Evolutionary conservation across 73 alveolate species (phyloP).

Genomic region (Breviolum minutum): DNA sequence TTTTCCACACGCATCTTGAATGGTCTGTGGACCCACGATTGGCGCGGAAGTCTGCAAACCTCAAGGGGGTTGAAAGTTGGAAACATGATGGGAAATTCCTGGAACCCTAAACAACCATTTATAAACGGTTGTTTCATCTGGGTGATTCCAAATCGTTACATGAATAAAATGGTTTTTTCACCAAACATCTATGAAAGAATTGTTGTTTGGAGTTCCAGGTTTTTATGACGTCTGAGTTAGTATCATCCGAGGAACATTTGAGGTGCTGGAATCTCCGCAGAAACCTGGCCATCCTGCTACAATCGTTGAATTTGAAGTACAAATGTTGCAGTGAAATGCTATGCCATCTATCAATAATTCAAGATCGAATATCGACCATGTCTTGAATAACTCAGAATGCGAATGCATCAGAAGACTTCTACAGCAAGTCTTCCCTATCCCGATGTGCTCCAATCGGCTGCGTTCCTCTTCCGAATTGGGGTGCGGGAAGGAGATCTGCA

Average conservation of each 20-base stretch:
- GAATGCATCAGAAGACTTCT: background rate
- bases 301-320: background rate
- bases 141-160: too few species aligned
- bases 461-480: background rate
- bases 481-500: slow-evolving; percentile 61
- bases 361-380: background rate
- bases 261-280: background rate
- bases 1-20: background rate
- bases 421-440: background rate
- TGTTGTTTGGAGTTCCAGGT: too few species aligned
- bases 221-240: too few species aligned
- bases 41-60: background rate
- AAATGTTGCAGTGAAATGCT: background rate
- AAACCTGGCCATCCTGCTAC: background rate
- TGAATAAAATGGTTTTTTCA: too few species aligned
- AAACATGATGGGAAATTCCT: too few species aligned
- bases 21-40: background rate
- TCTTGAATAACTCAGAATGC: too few species aligned
- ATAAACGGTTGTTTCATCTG: too few species aligned
- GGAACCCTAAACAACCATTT: too few species aligned
- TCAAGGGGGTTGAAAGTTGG: background rate
- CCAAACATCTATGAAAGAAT: too few species aligned
- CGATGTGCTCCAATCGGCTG: background rate
- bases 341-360: background rate
- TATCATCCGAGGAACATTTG: too few species aligned